phyloP scores from a whole-genome alignment of 495 filamentous ascomycete species.

The Daldinia bambusicola region DNA sequence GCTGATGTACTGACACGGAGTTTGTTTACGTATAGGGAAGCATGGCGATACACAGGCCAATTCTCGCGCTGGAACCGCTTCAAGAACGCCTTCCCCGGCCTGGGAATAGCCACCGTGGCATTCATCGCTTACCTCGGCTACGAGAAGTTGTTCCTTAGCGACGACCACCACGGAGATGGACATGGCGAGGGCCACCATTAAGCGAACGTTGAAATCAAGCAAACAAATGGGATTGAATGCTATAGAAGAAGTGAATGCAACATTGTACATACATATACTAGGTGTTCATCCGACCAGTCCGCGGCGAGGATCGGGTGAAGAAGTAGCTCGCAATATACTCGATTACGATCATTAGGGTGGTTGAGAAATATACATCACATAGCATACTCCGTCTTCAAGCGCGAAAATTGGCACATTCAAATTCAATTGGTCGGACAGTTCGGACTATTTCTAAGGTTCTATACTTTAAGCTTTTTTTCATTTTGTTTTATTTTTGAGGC shows the following conservation, averaged over 20 bases:
- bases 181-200: constrained; percentile 56
- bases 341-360: not conserved
- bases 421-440: no score
- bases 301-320: constrained; percentile 10
- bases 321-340: constrained; percentile 7
- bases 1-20: constrained; percentile 26
- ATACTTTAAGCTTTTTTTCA: no score
- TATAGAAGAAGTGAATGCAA: constrained; percentile 1
- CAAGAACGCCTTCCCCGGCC: constrained; percentile 82
- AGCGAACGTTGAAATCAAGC: not conserved
- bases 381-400: not conserved
- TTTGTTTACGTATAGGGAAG: constrained; percentile 68
- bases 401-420: no score
- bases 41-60: constrained; percentile 88
- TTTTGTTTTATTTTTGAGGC: no score
- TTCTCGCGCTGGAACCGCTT: constrained; percentile 92
- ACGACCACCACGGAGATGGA: constrained; percentile 72
- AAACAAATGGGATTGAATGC: not conserved
- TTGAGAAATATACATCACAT: constrained; percentile 7
- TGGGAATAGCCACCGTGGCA: constrained; percentile 90
- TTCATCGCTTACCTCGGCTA: constrained; percentile 90
- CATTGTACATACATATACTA: constrained; percentile 37
- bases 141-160: constrained; percentile 85
- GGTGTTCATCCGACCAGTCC: constrained; percentile 14
- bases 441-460: no score